Evolutionary conservation across 768 basidiomycete genomes (phyloP).

Genomic region (Boletus reticulatus): DNA sequence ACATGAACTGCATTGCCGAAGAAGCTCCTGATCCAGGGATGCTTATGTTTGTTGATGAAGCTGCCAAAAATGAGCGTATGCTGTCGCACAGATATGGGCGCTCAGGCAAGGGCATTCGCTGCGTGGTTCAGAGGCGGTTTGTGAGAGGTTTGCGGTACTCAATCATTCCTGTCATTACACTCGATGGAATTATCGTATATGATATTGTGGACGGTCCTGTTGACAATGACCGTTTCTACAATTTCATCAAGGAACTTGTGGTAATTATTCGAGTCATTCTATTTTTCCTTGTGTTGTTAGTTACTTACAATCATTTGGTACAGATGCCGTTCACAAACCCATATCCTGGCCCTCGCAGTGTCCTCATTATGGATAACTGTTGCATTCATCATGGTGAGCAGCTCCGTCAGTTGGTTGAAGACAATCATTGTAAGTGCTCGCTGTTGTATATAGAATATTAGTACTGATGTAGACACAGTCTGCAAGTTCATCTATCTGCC

Average conservation of each 20-base stretch:
- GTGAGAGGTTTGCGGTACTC: not conserved
- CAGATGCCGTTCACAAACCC: slow-evolving; percentile 5
- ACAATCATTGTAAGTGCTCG: too few species aligned
- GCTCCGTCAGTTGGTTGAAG: too few species aligned
- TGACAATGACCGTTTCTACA: not conserved
- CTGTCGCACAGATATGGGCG: not conserved
- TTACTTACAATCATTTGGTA: too few species aligned
- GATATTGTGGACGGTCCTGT: slow-evolving; percentile 18
- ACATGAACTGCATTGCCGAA: slow-evolving; percentile 12
- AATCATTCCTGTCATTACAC: slow-evolving; percentile 15
- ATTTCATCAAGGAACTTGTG: slow-evolving; percentile 10
- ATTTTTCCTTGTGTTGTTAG: too few species aligned
- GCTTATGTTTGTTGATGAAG: slow-evolving; percentile 26
- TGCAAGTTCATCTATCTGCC: too few species aligned
- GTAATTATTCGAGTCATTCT: not conserved
- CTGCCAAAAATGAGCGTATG: slow-evolving; percentile 10
- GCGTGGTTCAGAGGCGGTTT: not conserved
- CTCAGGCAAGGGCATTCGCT: not conserved
- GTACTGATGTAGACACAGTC: too few species aligned
- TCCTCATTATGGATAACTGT: slow-evolving; percentile 26
- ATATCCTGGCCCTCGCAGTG: slow-evolving; percentile 2
- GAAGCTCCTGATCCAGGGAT: slow-evolving; percentile 17
- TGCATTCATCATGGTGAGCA: slow-evolving; percentile 26
- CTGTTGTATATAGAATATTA: too few species aligned
- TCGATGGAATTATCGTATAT: slow-evolving; percentile 13